A percentile compares a stretch with the other conserved stretches of the same genome.
These are phyloP conservation scores for Capillidium rhysosporum DNA, from an alignment of 371 early-diverging fungal species.

Conservation along the genomic window DNA sequence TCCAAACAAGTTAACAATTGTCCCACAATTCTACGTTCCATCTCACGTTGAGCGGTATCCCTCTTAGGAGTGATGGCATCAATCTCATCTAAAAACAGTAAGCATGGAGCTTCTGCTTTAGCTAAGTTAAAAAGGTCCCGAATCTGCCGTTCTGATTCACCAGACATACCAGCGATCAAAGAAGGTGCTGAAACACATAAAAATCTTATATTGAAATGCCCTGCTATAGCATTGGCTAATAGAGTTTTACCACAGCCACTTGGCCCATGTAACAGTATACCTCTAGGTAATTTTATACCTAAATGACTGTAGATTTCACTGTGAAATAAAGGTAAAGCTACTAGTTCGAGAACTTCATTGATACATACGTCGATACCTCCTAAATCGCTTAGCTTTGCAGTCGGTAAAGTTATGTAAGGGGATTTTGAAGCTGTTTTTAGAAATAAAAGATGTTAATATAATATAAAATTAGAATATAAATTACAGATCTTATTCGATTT, in stretches of 20 bases:
- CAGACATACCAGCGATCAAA: slow-evolving; percentile 96
- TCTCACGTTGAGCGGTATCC: slow-evolving; percentile 96
- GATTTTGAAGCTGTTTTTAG: background rate
- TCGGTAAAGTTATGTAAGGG: background rate
- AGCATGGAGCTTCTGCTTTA: slow-evolving; percentile 73
- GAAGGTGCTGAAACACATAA: slow-evolving; percentile 96
- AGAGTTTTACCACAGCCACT: slow-evolving; percentile 99
- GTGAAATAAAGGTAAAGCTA: slow-evolving; percentile 93
- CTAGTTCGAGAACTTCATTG: slow-evolving; percentile 80
- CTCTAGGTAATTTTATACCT: slow-evolving; percentile 92
- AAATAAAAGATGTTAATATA: background rate
- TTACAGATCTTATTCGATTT: background rate
- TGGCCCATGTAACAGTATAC: slow-evolving; percentile 96
- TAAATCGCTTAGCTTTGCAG: background rate
- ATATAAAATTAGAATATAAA: background rate
- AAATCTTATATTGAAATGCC: slow-evolving; percentile 77
- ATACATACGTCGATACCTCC: background rate
- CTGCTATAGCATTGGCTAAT: slow-evolving; percentile 96
- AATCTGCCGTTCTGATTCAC: slow-evolving; percentile 98
- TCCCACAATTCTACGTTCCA: slow-evolving; percentile 97
- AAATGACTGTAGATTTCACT: slow-evolving; percentile 90
- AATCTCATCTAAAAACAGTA: slow-evolving; percentile 99
- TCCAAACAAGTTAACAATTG: slow-evolving; percentile 99
- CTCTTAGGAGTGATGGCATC: slow-evolving; percentile 95
- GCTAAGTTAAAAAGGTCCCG: slow-evolving; percentile 97